Evolutionary conservation across 257 asterid genomes (phyloP).

Genomic region (Rhazya stricta): DNA sequence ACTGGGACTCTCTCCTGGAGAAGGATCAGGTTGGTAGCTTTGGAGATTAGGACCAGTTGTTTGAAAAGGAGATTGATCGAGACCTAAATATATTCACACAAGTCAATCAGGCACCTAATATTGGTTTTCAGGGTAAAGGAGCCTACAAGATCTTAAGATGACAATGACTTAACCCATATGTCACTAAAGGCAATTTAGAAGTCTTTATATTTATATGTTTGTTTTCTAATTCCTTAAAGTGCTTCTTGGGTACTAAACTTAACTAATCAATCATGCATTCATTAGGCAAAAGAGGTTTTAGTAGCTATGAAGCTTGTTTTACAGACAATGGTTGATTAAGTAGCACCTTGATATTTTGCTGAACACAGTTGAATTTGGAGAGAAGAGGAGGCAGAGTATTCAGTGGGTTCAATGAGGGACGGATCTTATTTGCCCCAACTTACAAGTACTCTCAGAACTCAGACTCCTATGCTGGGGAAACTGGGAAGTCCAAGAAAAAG

Average conservation of each 20-base stretch:
- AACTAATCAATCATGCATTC: background rate
- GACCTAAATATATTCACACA: background rate
- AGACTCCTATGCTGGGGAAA: constrained; percentile 76
- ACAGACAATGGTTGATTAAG: background rate
- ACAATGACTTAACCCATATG: constrained; percentile 5
- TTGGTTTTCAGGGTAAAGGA: background rate
- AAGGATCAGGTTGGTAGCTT: constrained; percentile 72
- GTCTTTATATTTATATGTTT: too few species aligned
- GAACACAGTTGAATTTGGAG: constrained; percentile 61
- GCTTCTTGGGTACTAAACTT: too few species aligned
- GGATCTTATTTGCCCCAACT: constrained; percentile 78
- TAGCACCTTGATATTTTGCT: background rate
- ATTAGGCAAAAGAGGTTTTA: constrained; percentile 1
- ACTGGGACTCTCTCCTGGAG: constrained; percentile 76
- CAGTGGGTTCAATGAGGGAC: constrained; percentile 83
- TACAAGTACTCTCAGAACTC: constrained; percentile 81
- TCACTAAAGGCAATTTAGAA: background rate
- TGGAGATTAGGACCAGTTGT: background rate
- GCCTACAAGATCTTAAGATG: constrained; percentile 14
- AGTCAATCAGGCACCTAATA: constrained; percentile 27
- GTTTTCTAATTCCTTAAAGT: too few species aligned
- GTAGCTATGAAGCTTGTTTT: too few species aligned
- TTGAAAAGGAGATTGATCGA: constrained; percentile 5
- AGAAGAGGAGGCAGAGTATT: constrained; percentile 81
- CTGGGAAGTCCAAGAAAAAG: constrained; percentile 68